phyloP scores from a whole-genome alignment of 78 protist genomes.

The Pelomyxa schiedti region DNA sequence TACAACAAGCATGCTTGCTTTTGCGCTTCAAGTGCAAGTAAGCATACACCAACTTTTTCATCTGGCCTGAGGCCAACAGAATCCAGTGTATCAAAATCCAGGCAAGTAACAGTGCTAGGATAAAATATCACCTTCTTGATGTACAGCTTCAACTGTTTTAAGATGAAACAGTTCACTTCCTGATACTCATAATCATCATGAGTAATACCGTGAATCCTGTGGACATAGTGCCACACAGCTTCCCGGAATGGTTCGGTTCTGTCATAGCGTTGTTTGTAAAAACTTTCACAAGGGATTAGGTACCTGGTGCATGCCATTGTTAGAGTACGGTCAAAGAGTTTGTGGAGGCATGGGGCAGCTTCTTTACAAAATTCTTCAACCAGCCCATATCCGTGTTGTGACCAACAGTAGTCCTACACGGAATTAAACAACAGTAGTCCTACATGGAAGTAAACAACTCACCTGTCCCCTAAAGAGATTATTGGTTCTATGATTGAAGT shows the following conservation, averaged over 20 bases:
- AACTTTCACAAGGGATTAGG: too few relatives aligned
- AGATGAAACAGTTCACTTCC: constrained; percentile 52
- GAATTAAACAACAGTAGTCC: too few relatives aligned
- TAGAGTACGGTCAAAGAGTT: constrained; percentile 47
- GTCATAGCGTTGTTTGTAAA: constrained; percentile 25
- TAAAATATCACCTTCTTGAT: constrained; percentile 58
- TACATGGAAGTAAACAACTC: too few relatives aligned
- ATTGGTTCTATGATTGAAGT: too few relatives aligned
- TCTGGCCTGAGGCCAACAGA: constrained; percentile 41
- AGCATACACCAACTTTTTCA: constrained; percentile 45
- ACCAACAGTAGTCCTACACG: constrained; percentile 62
- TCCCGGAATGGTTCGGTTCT: constrained; percentile 56
- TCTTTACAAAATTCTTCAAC: constrained; percentile 37
- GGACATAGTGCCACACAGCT: constrained; percentile 68
- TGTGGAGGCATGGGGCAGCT: constrained; percentile 51
- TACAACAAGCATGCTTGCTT: constrained; percentile 43
- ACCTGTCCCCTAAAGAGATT: too few relatives aligned
- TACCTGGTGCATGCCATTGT: too few relatives aligned
- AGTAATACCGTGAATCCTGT: constrained; percentile 52
- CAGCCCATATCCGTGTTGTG: constrained; percentile 53
- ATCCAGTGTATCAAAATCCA: constrained; percentile 42
- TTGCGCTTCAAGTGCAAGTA: constrained; percentile 43
- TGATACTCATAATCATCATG: constrained; percentile 65
- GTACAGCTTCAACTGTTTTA: constrained; percentile 33
- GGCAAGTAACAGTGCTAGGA: constrained; percentile 30